These are phyloP conservation scores for Vachellia collinsii DNA, from an alignment of 306 rosid genomes.

Conservation along the genomic window DNA sequence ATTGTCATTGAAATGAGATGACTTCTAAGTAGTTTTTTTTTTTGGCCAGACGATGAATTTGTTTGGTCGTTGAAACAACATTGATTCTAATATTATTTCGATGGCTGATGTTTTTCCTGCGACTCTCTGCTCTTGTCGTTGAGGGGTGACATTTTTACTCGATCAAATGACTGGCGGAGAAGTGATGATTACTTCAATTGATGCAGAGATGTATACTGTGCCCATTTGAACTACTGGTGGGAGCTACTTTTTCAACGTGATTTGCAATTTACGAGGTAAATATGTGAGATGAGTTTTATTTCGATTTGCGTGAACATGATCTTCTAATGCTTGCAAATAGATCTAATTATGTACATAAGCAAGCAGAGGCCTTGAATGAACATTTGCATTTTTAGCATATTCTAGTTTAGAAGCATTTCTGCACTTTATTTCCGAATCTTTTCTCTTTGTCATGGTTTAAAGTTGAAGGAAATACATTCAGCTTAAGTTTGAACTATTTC, in stretches of 20 bases:
- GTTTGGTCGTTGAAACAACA: constrained; percentile 3
- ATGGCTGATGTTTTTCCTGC: constrained; percentile 4
- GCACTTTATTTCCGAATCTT: not conserved
- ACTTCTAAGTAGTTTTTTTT: not conserved
- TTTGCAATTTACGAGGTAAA: too few species aligned
- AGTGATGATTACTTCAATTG: constrained; percentile 4
- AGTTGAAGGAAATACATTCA: constrained; percentile 5
- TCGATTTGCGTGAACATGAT: too few species aligned
- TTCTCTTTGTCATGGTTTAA: not conserved
- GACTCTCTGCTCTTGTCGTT: constrained; percentile 2
- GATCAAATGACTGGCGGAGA: not conserved
- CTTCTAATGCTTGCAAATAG: too few species aligned
- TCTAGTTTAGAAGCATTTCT: not conserved
- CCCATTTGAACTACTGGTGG: not conserved
- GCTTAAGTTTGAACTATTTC: not conserved
- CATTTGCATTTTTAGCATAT: not conserved
- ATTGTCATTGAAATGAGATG: not conserved
- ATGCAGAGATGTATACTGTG: not conserved
- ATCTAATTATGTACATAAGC: constrained; percentile 30
- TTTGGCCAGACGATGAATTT: not conserved
- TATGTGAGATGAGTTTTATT: too few species aligned
- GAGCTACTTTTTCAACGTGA: too few species aligned
- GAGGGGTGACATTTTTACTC: constrained; percentile 24
- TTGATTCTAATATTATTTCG: constrained; percentile 8
- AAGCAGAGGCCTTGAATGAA: not conserved